A percentile compares a stretch with the other conserved stretches of the same genome.
Conservation (phyloP, 805 yeast genomes). For the Candida insectalens region DNA sequence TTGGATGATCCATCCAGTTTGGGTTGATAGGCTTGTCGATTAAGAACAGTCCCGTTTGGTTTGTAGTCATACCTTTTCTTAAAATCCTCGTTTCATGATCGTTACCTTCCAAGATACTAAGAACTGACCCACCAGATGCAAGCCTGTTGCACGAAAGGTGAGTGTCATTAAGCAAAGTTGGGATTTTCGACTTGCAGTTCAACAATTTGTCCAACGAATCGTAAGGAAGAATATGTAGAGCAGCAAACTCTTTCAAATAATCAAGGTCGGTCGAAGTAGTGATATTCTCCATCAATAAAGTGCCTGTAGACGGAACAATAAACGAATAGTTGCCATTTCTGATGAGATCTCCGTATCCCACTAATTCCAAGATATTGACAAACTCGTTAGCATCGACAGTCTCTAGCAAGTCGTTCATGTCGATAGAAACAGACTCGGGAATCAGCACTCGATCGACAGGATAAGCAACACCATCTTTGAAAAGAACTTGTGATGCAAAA, state of each 20-base stretch:
- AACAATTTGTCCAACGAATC: constrained; percentile 37
- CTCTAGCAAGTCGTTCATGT: constrained; percentile 43
- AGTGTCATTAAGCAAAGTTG: constrained; percentile 34
- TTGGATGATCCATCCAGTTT: constrained; percentile 41
- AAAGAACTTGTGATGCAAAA: constrained; percentile 54
- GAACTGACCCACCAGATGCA: constrained; percentile 26
- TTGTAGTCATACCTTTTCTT: constrained; percentile 50
- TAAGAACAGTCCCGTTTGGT: constrained; percentile 44
- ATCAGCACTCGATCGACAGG: constrained; percentile 46
- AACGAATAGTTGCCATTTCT: constrained; percentile 40
- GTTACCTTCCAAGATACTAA: constrained; percentile 36
- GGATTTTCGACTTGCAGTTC: constrained; percentile 35
- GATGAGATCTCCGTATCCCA: constrained; percentile 35
- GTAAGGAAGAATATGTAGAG: constrained; percentile 61
- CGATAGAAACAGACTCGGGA: constrained; percentile 46
- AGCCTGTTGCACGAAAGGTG: constrained; percentile 34
- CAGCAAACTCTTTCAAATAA: constrained; percentile 42
- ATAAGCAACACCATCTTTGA: constrained; percentile 80
- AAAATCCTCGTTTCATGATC: constrained; percentile 51
- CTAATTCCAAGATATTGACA: constrained; percentile 30
- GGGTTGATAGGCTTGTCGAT: constrained; percentile 62
- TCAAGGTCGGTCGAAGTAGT: constrained; percentile 26
- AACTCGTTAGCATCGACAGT: constrained; percentile 44
- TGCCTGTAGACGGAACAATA: constrained; percentile 59
- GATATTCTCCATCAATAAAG: constrained; percentile 43